Base-by-base conservation (phyloP, 345 rosid species). In the Populus tremula region DNA sequence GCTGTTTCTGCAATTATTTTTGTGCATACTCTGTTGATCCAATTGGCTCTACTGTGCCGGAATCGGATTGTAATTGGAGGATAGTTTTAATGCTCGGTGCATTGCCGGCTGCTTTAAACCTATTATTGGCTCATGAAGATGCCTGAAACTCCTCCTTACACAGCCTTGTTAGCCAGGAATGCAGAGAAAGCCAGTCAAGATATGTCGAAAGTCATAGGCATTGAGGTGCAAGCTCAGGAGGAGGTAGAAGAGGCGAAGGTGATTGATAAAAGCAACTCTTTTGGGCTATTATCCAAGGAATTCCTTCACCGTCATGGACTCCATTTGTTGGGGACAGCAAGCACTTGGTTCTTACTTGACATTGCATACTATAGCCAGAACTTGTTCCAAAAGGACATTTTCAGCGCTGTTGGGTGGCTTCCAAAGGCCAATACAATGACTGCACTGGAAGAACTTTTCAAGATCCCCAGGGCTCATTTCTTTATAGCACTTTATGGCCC, bases 91-190 rank as follows among this genome's bases (percentile, higher is more conserved):
- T 87, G 87, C 77, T 74, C 14, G 89, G 86, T 38, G 87, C 75
- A 1, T 63, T 84, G 36, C 87, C 87, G 0, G 87, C 87, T 20
- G 83, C 84, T 0, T 67, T 84, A 77, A 84, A 31, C 89, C 1
- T 84, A 70, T 27, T 84, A 82, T 73, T 87, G 83, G 16, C 80
- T 83, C 63, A 70, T 79, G 5, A 82, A 84, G 83, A 81, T 87
- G 89, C 87, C 87, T 0, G 89, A 87, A 45, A 87, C 87, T 31
- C 75, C 74, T 7, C 76, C 85, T 3, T 87, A 83, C 82, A 87
- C 87, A 8, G 83, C 87, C 14, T 67, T 86, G 72, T 77, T 81
- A 6, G 85, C 86, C 54, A 79, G 79, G 1, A 82, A 82, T 4
- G 85, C 82, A 1, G 67, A 78, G 68, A 73, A 70, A 23, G 90